phyloP scores from a whole-genome alignment of 208 protist species.

The Leishmania gerbilli region DNA sequence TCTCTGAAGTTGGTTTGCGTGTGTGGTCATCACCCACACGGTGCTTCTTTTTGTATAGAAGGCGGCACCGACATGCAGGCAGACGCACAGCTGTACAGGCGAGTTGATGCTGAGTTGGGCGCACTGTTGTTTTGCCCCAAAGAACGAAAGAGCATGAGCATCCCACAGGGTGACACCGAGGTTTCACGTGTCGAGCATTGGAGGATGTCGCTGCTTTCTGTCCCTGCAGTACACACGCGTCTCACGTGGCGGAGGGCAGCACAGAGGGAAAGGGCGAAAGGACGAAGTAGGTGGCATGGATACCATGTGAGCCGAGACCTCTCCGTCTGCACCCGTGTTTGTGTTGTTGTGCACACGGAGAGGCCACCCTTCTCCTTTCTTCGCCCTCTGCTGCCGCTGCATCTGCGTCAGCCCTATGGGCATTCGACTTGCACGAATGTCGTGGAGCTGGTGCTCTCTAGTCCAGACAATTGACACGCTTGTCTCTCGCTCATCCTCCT shows the following conservation, averaged over 20 bases:
- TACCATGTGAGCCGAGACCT: neutral
- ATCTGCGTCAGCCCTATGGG: neutral
- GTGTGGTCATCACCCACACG: neutral
- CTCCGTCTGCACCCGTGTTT: neutral
- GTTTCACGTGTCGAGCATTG: neutral
- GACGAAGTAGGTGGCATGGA: neutral
- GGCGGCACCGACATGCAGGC: neutral
- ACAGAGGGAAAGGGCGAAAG: neutral
- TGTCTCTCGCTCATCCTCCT: neutral
- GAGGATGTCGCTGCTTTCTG: neutral
- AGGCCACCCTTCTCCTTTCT: neutral
- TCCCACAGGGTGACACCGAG: neutral
- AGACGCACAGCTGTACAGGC: neutral
- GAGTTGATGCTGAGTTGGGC: neutral
- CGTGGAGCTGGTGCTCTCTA: neutral
- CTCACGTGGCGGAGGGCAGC: neutral
- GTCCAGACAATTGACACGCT: neutral
- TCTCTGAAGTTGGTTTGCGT: neutral
- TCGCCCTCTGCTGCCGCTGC: neutral
- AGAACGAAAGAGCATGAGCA: neutral
- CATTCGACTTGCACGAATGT: neutral
- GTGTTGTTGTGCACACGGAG: neutral
- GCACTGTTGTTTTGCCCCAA: neutral
- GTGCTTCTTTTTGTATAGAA: neutral
- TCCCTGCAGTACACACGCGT: neutral